Conservation (phyloP, 1,139 yeast species). For the Diutina siamensis region DNA sequence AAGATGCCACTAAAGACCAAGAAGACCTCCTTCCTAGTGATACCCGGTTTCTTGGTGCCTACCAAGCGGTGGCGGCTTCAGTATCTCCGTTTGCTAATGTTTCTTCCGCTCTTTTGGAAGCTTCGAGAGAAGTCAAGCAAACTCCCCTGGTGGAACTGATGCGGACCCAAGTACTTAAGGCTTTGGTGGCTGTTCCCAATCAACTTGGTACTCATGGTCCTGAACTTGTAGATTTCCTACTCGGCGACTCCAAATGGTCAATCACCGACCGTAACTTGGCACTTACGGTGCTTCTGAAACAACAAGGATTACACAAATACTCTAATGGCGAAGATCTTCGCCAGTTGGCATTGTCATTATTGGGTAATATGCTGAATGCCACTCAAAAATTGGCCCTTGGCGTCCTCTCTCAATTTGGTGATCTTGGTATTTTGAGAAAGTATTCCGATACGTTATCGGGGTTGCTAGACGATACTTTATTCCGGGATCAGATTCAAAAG, state of each 20-base stretch:
- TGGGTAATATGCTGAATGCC: not conserved
- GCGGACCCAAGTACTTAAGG: conserved; percentile 1
- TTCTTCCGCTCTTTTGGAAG: not conserved
- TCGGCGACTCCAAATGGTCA: not conserved
- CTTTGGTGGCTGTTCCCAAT: not conserved
- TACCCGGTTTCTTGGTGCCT: not conserved
- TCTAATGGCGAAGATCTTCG: not conserved
- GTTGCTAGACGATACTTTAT: conserved; percentile 69
- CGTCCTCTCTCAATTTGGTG: not conserved
- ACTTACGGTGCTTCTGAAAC: not conserved
- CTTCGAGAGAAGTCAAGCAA: not conserved
- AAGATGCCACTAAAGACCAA: not conserved
- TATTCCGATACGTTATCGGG: conserved; percentile 67
- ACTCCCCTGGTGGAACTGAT: conserved; percentile 1
- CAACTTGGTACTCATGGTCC: not conserved
- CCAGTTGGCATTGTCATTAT: not conserved
- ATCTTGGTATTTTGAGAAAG: conserved; percentile 29
- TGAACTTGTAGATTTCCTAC: not conserved
- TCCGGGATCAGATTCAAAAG: conserved; percentile 43
- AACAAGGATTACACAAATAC: not conserved
- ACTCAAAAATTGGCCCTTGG: not conserved
- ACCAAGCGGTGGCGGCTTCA: not conserved
- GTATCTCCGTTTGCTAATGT: not conserved
- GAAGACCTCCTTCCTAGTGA: not conserved
- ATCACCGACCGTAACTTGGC: not conserved